Conservation (phyloP, 305 asterid genomes). For the Fraxinus ornus region DNA sequence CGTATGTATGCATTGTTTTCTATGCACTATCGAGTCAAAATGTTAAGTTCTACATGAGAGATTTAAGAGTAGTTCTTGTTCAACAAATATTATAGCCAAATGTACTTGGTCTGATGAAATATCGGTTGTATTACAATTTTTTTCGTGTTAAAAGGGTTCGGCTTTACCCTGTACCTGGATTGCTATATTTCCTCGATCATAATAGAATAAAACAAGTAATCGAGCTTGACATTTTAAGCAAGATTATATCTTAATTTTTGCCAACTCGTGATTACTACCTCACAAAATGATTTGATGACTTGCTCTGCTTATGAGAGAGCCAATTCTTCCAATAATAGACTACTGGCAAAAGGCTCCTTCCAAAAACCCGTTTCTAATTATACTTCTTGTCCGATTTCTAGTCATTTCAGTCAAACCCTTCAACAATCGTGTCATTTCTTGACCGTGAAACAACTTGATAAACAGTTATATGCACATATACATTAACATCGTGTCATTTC, state of each 20-base stretch:
- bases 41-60: neutral
- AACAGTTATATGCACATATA: neutral
- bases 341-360: constrained; percentile 34
- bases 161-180: neutral
- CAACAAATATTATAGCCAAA: neutral
- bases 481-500: neutral
- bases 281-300: neutral
- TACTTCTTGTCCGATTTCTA: constrained; percentile 11
- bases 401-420: constrained; percentile 22
- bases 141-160: neutral
- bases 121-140: neutral
- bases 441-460: neutral
- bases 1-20: neutral
- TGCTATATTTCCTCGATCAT: neutral
- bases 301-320: neutral
- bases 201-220: neutral
- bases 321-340: constrained; percentile 27
- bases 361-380: constrained; percentile 25
- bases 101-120: neutral
- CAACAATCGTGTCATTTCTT: constrained; percentile 27
- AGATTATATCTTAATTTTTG: neutral
- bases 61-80: neutral
- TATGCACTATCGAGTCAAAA: neutral
- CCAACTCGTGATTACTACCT: neutral
- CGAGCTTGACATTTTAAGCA: neutral